Base-by-base conservation (phyloP, 1,284 basidiomycete species). In the Trichosporon sp. region DNA sequence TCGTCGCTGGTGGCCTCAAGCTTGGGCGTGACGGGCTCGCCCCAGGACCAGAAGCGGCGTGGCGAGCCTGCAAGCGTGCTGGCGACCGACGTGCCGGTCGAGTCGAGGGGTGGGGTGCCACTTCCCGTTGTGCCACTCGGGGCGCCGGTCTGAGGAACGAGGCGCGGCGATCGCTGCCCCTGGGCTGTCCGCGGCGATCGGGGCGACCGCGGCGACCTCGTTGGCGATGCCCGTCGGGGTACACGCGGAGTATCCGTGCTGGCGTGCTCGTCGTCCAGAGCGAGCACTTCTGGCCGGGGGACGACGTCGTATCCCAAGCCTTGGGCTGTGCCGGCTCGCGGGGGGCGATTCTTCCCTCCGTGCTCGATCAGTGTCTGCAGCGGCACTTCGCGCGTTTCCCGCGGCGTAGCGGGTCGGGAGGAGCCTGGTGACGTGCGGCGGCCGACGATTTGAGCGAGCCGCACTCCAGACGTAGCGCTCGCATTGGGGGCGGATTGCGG, bases 231-330 rank as follows among this genome's bases (percentile, higher is more conserved):
- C n/a, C n/a, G n/a, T n/a, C n/a, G n/a, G 32, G 44, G 19, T 14
- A 25, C 25, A 5, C 54, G 37, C 2, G 59, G 34, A 16, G 36
- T 52, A 14, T 52, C 46, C 5, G 46, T 7, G 16, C 36, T 56
- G 33, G 32, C 11, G 31, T 58, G 19, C 40, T 62, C 36, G 29
- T 76, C 74, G 14, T 70, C 69, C 2, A 77, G 37, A 27, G 74
- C 69, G 3, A 76, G 37, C 52, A 74, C 66, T 5, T 69, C 65
- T 5, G 73, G 73, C 46, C 72, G 76, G 27, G 74, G 65, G 14
- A 79, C 69, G 25, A 78, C 74, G 59, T 79, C 76, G 62, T 75
- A 79, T 10, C 78, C 78, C 11, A 79, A 62, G 0, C 73, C 66
- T 0, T 72, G 70, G 9, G 78, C 78, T 11, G 74, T 74, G 6